Conservation (phyloP, 352 stramenopile genomes). For the Pythium dissotocum region DNA sequence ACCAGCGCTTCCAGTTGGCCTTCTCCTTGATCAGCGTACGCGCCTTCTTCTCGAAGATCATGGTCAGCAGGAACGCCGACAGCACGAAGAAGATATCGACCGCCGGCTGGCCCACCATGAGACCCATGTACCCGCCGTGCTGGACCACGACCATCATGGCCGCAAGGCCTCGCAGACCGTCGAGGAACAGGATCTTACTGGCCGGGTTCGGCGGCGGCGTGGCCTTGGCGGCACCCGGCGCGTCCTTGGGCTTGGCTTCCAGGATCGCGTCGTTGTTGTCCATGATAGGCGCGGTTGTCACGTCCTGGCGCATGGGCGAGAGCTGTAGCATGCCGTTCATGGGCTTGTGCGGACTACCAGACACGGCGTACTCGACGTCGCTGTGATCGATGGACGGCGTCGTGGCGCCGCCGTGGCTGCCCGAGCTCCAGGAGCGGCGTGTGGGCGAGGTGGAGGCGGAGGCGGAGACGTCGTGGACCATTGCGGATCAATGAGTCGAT, state of each 20-base stretch:
- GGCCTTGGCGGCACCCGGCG: not conserved
- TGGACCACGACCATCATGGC: constrained; percentile 30
- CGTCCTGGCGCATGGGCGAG: not conserved
- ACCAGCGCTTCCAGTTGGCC: constrained; percentile 33
- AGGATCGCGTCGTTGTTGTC: not conserved
- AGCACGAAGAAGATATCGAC: constrained; percentile 61
- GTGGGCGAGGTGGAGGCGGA: not conserved
- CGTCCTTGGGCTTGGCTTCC: not conserved
- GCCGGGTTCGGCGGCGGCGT: not conserved
- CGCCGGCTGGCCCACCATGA: constrained; percentile 39
- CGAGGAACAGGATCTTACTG: constrained; percentile 34
- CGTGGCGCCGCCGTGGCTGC: not conserved
- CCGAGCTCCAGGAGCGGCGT: not conserved
- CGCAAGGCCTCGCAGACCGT: constrained; percentile 30
- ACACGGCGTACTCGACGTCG: not conserved
- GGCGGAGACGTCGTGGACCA: not conserved
- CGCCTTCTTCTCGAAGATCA: constrained; percentile 54
- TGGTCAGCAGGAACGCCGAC: constrained; percentile 51
- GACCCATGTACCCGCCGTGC: constrained; percentile 38
- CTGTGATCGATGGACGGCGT: not conserved
- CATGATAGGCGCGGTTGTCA: not conserved
- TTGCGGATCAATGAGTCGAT: not conserved
- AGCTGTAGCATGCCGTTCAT: not conserved
- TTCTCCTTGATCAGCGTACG: constrained; percentile 32
- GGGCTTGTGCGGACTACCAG: not conserved